phyloP scores from a whole-genome alignment of 805 yeast genomes.

The Lachancea meyersii region DNA sequence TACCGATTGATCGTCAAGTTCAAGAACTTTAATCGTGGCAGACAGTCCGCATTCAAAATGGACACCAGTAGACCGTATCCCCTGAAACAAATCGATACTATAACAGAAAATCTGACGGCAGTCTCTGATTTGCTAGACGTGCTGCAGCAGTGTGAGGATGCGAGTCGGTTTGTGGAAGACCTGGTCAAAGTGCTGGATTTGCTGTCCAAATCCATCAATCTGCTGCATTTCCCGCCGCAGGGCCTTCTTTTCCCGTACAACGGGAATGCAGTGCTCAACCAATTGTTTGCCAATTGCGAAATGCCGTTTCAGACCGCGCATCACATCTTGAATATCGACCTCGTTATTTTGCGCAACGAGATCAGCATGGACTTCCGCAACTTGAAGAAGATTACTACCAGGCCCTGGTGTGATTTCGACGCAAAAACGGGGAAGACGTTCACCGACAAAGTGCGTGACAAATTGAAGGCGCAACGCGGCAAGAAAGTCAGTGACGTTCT shows the following conservation, averaged over 20 bases:
- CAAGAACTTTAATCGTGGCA: conserved; percentile 38
- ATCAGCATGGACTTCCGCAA: conserved; percentile 53
- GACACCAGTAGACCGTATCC: conserved; percentile 39
- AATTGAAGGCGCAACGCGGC: conserved; percentile 42
- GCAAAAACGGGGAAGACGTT: conserved; percentile 42
- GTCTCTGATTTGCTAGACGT: conserved; percentile 35
- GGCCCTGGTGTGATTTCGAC: conserved; percentile 59
- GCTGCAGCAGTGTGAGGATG: conserved; percentile 37
- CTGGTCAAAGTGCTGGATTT: conserved; percentile 18
- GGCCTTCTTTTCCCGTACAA: conserved; percentile 53
- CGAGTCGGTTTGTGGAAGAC: conserved; percentile 25
- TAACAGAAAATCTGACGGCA: conserved; percentile 23
- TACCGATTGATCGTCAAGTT: conserved; percentile 37
- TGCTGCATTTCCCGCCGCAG: conserved; percentile 47
- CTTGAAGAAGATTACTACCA: conserved; percentile 42
- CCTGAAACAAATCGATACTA: conserved; percentile 33
- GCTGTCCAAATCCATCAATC: conserved; percentile 20
- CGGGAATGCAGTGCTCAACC: conserved; percentile 41
- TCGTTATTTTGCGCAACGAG: conserved; percentile 57
- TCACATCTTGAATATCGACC: conserved; percentile 45
- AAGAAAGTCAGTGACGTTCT: conserved; percentile 37
- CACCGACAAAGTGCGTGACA: conserved; percentile 52
- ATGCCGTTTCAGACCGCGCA: conserved; percentile 29
- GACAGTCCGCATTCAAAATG: conserved; percentile 35
- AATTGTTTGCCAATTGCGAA: conserved; percentile 34